These are phyloP conservation scores for Hygrophorus russula DNA, from an alignment of 768 basidiomycete genomes.

Conservation along the genomic window DNA sequence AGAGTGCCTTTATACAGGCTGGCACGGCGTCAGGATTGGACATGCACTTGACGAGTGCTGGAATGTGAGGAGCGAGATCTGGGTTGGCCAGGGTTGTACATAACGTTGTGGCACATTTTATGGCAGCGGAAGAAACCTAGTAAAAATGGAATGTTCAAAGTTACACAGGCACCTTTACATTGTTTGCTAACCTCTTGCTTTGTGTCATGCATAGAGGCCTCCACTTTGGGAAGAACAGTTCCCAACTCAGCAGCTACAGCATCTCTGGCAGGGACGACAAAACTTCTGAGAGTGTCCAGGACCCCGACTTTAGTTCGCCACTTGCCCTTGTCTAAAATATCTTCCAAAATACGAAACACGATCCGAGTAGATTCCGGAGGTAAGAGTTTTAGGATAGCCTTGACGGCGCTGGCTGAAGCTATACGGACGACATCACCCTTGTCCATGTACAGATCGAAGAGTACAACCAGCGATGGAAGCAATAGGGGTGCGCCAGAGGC, in stretches of 20 bases:
- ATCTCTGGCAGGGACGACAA: slow-evolving; percentile 59
- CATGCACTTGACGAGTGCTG: slow-evolving; percentile 90
- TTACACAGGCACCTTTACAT: background rate
- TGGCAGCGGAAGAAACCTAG: slow-evolving; percentile 79
- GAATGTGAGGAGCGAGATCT: slow-evolving; percentile 83
- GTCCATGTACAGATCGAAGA: slow-evolving; percentile 85
- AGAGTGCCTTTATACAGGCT: slow-evolving; percentile 89
- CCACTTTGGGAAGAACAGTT: slow-evolving; percentile 73
- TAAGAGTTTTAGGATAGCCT: slow-evolving; percentile 72
- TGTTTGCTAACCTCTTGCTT: slow-evolving; percentile 67
- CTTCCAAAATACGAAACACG: slow-evolving; percentile 59
- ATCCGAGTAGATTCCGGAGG: slow-evolving; percentile 72
- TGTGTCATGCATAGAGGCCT: slow-evolving; percentile 91
- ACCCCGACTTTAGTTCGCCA: slow-evolving; percentile 95
- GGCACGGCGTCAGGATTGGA: slow-evolving; percentile 79
- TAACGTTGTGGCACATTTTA: slow-evolving; percentile 82
- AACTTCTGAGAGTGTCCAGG: slow-evolving; percentile 71
- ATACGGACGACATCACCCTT: slow-evolving; percentile 86
- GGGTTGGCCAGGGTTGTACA: slow-evolving; percentile 89
- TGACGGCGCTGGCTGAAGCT: slow-evolving; percentile 72
- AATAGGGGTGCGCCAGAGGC: slow-evolving; percentile 61
- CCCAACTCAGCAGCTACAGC: slow-evolving; percentile 79
- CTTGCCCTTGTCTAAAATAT: slow-evolving; percentile 74
- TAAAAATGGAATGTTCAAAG: slow-evolving; percentile 3
- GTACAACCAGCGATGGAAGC: slow-evolving; percentile 60